phyloP scores from a whole-genome alignment of 805 yeast genomes.

The Lipomyces chichibuensis region DNA sequence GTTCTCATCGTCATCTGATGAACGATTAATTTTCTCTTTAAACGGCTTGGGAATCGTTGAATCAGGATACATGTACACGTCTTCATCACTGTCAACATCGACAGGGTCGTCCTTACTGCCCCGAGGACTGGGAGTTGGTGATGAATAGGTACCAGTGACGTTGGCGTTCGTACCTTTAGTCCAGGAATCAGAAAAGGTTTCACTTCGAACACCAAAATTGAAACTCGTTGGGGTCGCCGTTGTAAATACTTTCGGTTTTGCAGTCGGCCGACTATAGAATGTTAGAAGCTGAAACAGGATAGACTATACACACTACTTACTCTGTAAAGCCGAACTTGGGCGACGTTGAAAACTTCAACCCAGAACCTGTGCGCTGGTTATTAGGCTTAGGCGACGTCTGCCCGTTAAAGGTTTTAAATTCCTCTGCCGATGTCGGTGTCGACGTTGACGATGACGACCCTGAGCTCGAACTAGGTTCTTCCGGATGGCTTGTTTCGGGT shows the following conservation, averaged over 20 bases:
- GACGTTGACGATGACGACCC: neutral
- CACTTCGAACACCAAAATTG: constrained; percentile 3
- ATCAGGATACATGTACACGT: neutral
- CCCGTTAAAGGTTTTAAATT: neutral
- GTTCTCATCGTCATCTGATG: constrained; percentile 5
- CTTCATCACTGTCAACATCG: constrained; percentile 12
- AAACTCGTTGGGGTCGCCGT: neutral
- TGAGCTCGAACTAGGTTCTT: neutral
- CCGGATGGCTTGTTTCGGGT: neutral
- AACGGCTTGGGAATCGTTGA: constrained; percentile 16
- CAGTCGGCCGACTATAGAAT: neutral
- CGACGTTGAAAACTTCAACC: neutral
- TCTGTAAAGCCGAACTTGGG: neutral
- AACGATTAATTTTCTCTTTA: constrained; percentile 16
- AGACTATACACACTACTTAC: neutral
- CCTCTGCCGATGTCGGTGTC: neutral
- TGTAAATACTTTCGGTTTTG: neutral
- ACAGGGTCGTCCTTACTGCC: neutral
- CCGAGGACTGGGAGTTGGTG: constrained; percentile 14
- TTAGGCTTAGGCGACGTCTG: neutral
- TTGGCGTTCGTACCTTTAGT: neutral
- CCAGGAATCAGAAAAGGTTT: neutral
- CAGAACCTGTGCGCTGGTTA: neutral
- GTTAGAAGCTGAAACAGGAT: neutral
- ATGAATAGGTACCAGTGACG: neutral